Base-by-base conservation (phyloP, 1,284 basidiomycete species). In the Pseudomicrostroma phylloplanum region DNA sequence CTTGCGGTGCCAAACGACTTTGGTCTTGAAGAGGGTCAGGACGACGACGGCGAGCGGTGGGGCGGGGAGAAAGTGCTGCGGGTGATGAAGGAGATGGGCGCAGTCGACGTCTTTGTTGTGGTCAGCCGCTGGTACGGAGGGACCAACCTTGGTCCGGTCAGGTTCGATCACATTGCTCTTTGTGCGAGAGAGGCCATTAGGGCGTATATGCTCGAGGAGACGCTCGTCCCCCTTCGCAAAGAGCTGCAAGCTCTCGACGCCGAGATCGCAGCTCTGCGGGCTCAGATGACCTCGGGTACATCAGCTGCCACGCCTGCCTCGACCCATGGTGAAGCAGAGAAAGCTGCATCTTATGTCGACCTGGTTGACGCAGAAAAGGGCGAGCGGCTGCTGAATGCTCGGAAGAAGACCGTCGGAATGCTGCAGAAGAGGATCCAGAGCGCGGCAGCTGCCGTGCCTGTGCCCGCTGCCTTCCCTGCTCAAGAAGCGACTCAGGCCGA, bases 131-230 rank as follows among this genome's bases (percentile, higher is more conserved):
- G 89, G 88, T 91, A 87, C 70, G 90, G 89, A 0, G 90, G 90
- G 9, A 85, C 84, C 26, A 81, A 91, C 81, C 77, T 87, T 3
- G 86, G 86, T 1, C 85, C 86, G 11, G 84, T 82, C 11, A 83
- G 90, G n/a, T 92, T 91, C 77, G 79, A 83, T 1, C 89, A 91
- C 69, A 88, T 91, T 64, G 86, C 88, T 74, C 85, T 83, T 3
- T 90, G 88, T 71, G 82, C 89, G 1, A 79, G 83, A 15, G 87
- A 89, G 72, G 89, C 89, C 7, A 87, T 89, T 72, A 83, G 83
- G 25, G 80, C 81, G 36, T 88, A 89, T 82, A 85, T 85, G 65
- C 81, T 82, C 43, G 80, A 83, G 55, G 88, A 89, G 21, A 65
- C 65, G 40, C 53, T 78, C 11, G 61, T 62, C 1, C 65, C 69